Base-by-base conservation (phyloP, 169 alveolate species). In the Cryptosporidium viatorum region DNA sequence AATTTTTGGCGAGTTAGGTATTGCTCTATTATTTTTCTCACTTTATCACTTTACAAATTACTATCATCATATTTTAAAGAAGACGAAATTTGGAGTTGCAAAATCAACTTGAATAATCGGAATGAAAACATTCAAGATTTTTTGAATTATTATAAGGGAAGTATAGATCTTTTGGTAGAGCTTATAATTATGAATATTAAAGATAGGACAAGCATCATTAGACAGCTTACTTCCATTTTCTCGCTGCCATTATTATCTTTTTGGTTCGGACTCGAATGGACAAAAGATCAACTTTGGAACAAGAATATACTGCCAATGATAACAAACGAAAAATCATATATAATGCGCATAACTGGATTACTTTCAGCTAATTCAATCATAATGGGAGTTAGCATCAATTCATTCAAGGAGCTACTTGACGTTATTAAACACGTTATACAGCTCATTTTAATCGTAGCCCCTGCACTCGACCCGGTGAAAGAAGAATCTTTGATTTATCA, bases 1-100 rank as follows among this genome's bases (percentile, higher is more conserved):
- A 45, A 35, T 6, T 80, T 67, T n/a, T 80, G 89, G 89, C 60
- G 89, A 80, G 74, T 80, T 23, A 59, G 89, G 41, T 80, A 80
- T 65, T 80, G 80, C 12, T 80, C 80, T 23, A 14, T 80, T 35
- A 26, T 80, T 12, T 33, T 80, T 45, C 68, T 80, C 6, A 26
- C 45, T 14, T 16, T 59, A 26, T 43, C 68, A 2, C 70, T 80
- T 14, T 80, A 80, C 29, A 48, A 31, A 26, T 23, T 80, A 14
- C 45, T 80, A 8, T 41, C 39, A 45, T 33, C 43, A 6, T 3
- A 14, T 8, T 65, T 33, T 37, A 52, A 80, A 4, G 45, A 65
- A 12, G 89, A 80, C 2, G 67, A 80, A 7, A 62, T 80, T 26
- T 80, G 89, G 89, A 21, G 9, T 35, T 74, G 89, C 8, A 39